These are phyloP conservation scores for Magnaporthiopsis incrustans DNA, from an alignment of 2,329 filamentous ascomycete species.

Conservation along the genomic window DNA sequence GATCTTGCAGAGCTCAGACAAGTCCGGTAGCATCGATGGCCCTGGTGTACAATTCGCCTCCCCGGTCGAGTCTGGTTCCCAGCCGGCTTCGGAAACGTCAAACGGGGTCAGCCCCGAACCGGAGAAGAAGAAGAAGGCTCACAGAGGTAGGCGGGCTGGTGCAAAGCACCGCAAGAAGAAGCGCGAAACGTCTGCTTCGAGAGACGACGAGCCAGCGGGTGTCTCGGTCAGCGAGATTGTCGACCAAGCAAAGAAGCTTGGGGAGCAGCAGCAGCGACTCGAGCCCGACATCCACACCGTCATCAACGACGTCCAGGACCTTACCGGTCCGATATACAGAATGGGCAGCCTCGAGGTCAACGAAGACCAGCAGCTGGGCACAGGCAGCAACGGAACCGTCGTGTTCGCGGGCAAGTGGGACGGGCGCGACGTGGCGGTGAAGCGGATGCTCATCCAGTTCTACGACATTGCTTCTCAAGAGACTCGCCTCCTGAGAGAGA, in stretches of 20 bases:
- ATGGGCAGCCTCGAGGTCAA: slow-evolving; percentile 60
- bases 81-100: slow-evolving; percentile 7
- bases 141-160: slow-evolving; percentile 65
- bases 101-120: not conserved
- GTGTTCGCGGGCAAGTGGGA: slow-evolving; percentile 95
- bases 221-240: slow-evolving; percentile 54
- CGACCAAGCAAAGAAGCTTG: slow-evolving; percentile 50
- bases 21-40: not conserved
- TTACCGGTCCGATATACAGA: slow-evolving; percentile 50
- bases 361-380: slow-evolving; percentile 55
- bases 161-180: slow-evolving; percentile 57
- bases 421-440: slow-evolving; percentile 86
- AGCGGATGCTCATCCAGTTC: slow-evolving; percentile 93
- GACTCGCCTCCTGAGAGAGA: slow-evolving; percentile 81
- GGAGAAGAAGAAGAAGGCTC: slow-evolving; percentile 56
- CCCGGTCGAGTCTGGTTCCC: not conserved
- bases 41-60: not conserved
- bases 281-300: slow-evolving; percentile 56
- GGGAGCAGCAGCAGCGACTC: slow-evolving; percentile 37
- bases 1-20: not conserved
- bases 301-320: slow-evolving; percentile 48
- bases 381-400: slow-evolving; percentile 93
- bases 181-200: slow-evolving; percentile 40
- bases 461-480: slow-evolving; percentile 94
- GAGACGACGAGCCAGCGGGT: slow-evolving; percentile 35